These are phyloP conservation scores for Coprinopsis strossmayeri DNA, from an alignment of 768 basidiomycete species.

Conservation along the genomic window DNA sequence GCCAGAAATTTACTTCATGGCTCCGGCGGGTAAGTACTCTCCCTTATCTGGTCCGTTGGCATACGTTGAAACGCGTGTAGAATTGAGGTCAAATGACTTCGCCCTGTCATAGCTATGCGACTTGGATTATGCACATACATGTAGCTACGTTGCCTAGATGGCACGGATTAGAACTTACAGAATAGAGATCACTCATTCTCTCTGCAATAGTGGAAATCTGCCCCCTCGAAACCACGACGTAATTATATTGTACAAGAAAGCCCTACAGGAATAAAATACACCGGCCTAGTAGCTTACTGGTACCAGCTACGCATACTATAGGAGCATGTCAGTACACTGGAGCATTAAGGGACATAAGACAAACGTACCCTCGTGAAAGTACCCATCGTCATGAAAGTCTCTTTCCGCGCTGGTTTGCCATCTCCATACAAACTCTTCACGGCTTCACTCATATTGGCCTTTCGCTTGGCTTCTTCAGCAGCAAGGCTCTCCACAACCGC, in stretches of 20 bases:
- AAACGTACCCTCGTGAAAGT: constrained; percentile 83
- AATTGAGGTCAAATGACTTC: too few relatives aligned
- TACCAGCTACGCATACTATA: constrained; percentile 19
- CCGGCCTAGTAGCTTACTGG: too few relatives aligned
- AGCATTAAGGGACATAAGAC: not conserved
- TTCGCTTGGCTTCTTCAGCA: constrained; percentile 78
- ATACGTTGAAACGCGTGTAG: too few relatives aligned
- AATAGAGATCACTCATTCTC: too few relatives aligned
- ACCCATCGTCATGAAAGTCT: constrained; percentile 88
- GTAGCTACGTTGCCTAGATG: too few relatives aligned
- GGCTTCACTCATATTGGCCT: constrained; percentile 78
- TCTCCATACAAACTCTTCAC: constrained; percentile 77
- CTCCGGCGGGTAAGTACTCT: not conserved
- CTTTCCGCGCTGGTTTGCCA: constrained; percentile 51
- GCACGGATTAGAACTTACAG: too few relatives aligned
- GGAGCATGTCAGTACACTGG: not conserved
- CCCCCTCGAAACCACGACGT: too few relatives aligned
- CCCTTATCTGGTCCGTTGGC: not conserved
- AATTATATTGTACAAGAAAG: too few relatives aligned
- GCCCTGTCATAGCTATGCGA: too few relatives aligned
- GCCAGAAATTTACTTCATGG: not conserved
- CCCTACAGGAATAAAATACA: too few relatives aligned
- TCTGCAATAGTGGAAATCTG: too few relatives aligned
- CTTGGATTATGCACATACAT: too few relatives aligned
- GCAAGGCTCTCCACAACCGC: constrained; percentile 69